Evolutionary conservation across 106 monocot species (phyloP).

Genomic region (Agapanthus africanus): DNA sequence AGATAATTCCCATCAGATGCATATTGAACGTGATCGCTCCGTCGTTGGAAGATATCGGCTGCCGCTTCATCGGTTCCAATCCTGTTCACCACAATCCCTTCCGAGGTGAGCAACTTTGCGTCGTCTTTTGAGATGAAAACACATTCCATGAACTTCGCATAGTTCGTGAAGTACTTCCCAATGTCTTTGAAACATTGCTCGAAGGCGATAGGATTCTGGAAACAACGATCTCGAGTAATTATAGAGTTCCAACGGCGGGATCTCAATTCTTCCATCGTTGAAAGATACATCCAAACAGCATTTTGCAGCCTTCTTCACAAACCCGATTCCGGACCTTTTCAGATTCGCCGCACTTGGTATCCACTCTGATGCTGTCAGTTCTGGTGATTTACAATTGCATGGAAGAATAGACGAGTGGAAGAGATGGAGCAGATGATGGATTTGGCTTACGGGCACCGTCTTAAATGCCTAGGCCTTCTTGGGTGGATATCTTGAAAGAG

Average conservation of each 20-base stretch:
- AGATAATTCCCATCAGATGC: constrained; percentile 3
- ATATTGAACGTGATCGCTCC: neutral
- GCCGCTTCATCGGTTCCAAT: neutral
- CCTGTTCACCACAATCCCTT: neutral
- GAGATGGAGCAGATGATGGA: constrained; percentile 7
- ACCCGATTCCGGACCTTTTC: constrained; percentile 4
- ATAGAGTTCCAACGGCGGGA: neutral
- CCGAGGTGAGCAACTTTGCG: neutral
- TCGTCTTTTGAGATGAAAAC: neutral
- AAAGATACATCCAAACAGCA: constrained; percentile 10
- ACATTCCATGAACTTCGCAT: constrained; percentile 4
- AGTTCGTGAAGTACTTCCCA: neutral
- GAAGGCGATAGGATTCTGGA: neutral
- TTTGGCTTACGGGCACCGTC: neutral
- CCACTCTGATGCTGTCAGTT: neutral
- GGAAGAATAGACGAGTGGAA: constrained; percentile 9
- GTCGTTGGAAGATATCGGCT: neutral
- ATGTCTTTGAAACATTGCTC: neutral
- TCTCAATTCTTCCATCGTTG: neutral
- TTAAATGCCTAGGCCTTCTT: neutral
- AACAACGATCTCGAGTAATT: neutral
- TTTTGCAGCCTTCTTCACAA: neutral
- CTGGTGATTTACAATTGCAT: neutral
- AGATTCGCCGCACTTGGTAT: constrained; percentile 10
- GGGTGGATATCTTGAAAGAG: constrained; percentile 5